Base-by-base conservation (phyloP, 306 rosid genomes). In the Cicer bijugum region DNA sequence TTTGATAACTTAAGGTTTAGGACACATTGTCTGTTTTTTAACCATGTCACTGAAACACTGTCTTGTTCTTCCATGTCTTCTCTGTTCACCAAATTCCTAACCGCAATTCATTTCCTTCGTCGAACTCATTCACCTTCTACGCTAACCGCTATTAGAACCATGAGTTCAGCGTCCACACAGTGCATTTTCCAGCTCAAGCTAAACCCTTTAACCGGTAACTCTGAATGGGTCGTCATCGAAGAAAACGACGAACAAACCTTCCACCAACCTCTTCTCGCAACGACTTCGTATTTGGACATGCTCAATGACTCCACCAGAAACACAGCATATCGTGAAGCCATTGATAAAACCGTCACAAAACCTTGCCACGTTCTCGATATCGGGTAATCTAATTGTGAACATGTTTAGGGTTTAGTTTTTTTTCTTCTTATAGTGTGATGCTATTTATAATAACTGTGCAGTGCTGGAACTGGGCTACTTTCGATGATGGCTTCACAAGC, bases 401-500 rank as follows among this genome's bases (percentile, higher is more conserved):
- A 67, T 66, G 35, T 67, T 42, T 38, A 9, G 8, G 35, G 35
- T 28, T 72, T 2, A 10, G 4, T 68, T 50, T 9, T 16, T 28
- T 74, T 17, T 17, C 17, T 17, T 37, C 5, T 14, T 52, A 23
- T 67, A 44, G 8, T 10, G 12, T 5, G 63, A 11, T 57, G 12
- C 35, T 61, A 39, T 37, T 0, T 47, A 2, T 47, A 12, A 74
- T 9, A 15, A 74, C 9, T 52, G 72, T 67, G 85, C 81, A 93
- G 98, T 73, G 92, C 94, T 71, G 98, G 98, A 81, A 91, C 97
- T 72, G 97, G 98, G 38, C 82, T 93, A 86, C 84, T 93, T 16
- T 91, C 98, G 9, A 89, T 93, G 97, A 93, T 93, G 97, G 94
- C 98, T 56, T 88, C 96, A 1, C 81, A 90, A 74, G 97, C 96